phyloP scores from a whole-genome alignment of 495 filamentous ascomycete species.

The Aspergillus nanangensis region DNA sequence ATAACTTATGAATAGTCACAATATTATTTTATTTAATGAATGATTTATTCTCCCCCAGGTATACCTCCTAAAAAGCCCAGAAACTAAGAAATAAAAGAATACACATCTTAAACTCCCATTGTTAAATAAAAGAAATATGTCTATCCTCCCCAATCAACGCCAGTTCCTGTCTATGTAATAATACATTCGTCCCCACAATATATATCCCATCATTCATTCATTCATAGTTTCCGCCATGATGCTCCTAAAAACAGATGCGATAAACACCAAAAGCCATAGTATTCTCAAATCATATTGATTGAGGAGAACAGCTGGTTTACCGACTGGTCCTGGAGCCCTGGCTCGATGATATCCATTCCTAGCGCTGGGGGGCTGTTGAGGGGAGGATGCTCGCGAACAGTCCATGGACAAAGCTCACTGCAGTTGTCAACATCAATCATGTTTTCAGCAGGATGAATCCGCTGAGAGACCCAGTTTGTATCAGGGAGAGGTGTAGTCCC shows the following conservation, averaged over 20 bases:
- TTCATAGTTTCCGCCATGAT: background rate
- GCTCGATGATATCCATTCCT: constrained; percentile 34
- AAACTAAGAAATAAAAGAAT: too few species aligned
- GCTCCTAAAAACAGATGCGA: too few species aligned
- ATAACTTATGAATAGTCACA: too few species aligned
- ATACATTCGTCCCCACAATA: too few species aligned
- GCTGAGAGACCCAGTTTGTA: constrained; percentile 21
- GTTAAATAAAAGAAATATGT: too few species aligned
- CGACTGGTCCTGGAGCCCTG: constrained; percentile 32
- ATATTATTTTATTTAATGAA: too few species aligned
- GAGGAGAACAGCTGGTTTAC: constrained; percentile 35
- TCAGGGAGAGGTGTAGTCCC: constrained; percentile 25
- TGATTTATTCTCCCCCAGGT: too few species aligned
- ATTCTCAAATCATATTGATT: constrained; percentile 31
- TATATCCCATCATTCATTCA: background rate
- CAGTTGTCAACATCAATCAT: constrained; percentile 36
- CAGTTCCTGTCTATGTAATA: background rate
- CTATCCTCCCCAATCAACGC: background rate
- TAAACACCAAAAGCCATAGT: background rate
- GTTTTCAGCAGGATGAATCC: constrained; percentile 39
- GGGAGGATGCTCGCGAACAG: constrained; percentile 37
- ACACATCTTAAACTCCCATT: too few species aligned
- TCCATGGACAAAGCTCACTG: constrained; percentile 43
- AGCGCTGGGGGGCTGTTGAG: constrained; percentile 29
- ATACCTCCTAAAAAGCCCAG: too few species aligned